A percentile compares a stretch with the other conserved stretches of the same genome.
phyloP scores from a whole-genome alignment of 164 flowering plant genomes.

The Macadamia integrifolia region DNA sequence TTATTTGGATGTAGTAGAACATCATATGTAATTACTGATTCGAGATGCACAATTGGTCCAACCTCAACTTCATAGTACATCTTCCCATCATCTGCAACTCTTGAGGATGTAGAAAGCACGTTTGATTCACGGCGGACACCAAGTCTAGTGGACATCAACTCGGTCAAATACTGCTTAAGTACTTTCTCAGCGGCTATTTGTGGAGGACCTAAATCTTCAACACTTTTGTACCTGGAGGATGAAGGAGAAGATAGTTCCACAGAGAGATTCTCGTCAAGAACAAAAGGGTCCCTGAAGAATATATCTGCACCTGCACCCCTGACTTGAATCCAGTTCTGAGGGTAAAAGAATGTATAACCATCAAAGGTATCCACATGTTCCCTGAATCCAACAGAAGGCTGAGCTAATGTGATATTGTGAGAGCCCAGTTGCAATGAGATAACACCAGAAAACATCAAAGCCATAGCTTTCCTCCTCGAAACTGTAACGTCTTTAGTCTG shows the following conservation, averaged over 20 bases:
- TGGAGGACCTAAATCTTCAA: constrained; percentile 88
- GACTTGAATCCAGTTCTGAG: constrained; percentile 88
- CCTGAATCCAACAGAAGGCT: constrained; percentile 50
- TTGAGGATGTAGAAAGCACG: constrained; percentile 70
- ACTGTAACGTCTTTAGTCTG: constrained; percentile 77
- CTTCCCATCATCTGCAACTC: constrained; percentile 86
- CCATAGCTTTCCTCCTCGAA: constrained; percentile 59
- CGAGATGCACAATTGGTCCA: constrained; percentile 6
- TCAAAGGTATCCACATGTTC: constrained; percentile 89
- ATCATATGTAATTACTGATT: background rate
- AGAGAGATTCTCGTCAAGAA: constrained; percentile 91
- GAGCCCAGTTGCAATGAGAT: constrained; percentile 33
- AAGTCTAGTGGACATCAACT: constrained; percentile 97
- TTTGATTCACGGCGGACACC: constrained; percentile 88
- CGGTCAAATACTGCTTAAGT: constrained; percentile 82
- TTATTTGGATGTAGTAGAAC: background rate
- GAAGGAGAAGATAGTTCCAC: constrained; percentile 90
- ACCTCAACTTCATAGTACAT: constrained; percentile 89
- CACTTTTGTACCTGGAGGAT: constrained; percentile 78
- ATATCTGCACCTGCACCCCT: constrained; percentile 93
- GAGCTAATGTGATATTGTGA: constrained; percentile 31
- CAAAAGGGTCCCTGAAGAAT: constrained; percentile 79
- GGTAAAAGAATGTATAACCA: constrained; percentile 84
- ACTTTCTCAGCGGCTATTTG: constrained; percentile 81
- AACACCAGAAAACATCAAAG: constrained; percentile 49